Evolutionary conservation across 345 rosid genomes (phyloP), one percentile per base, ranked within the genome.

Genomic region (Anacardium occidentale): DNA sequence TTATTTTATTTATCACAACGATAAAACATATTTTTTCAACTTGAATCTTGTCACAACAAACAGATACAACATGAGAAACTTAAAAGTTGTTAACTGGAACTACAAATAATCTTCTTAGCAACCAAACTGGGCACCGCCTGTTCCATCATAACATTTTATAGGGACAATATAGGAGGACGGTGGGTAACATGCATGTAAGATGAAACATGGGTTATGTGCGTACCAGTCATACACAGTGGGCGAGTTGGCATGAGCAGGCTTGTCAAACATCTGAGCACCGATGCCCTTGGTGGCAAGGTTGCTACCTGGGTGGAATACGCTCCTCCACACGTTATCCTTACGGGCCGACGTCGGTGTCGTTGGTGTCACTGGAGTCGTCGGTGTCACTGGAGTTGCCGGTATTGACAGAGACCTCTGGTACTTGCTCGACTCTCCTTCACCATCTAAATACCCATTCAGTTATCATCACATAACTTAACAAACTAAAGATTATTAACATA

Each of bases 141-240:
- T 18, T 61, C 53, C 53, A 13, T 17, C 44, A 2, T 13, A 34
- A 10, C 9, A 2, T 7, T 32, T 4, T 32, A 29, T 60, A 44
- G 15, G 3, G 15, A 55, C 5, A 4, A 60, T n/a, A 15, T 47
- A 48, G 10, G n/a, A n/a, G n/a, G n/a, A n/a, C n/a, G n/a, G n/a
- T n/a, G n/a, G n/a, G n/a, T n/a, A 7, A 10, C 60, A 57, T 20
- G 59, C 48, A 77, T 14, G 70, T 14, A 57, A 15, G 63, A 4
- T 57, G 0, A 40, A 12, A 1, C 20, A 2, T 2, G 42, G 2
- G 13, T 15, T 52, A 15, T 51, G 32, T 45, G 68, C 62, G 40
- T 72, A 94, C 98, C 98, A 94, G 90, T 94, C 98, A 56, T 94
- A 94, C 63, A 90, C 92, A 24, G 97, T 88, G 56, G 98, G 98